Evolutionary conservation across 2,329 filamentous ascomycete species (phyloP).

Genomic region (Epichloe hybrida): DNA sequence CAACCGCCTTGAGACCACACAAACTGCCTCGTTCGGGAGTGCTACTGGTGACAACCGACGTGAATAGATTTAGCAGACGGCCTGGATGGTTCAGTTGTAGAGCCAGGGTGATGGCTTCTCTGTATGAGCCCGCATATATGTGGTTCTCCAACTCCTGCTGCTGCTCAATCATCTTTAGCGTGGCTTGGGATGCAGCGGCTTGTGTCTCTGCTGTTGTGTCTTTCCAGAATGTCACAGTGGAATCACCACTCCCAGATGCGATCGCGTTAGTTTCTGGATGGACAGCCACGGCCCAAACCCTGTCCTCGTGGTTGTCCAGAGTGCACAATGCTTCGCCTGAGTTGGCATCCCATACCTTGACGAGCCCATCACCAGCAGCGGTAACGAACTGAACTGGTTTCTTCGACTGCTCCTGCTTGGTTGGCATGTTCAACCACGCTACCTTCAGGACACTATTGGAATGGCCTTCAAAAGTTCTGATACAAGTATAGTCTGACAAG

Average conservation of each 20-base stretch:
- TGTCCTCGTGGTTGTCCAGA: slow-evolving; percentile 91
- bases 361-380: slow-evolving; percentile 83
- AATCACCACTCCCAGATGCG: slow-evolving; percentile 84
- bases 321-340: slow-evolving; percentile 77
- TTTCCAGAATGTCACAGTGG: slow-evolving; percentile 87
- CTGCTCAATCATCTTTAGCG: slow-evolving; percentile 73
- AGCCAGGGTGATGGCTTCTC: slow-evolving; percentile 83
- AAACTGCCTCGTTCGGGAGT: slow-evolving; percentile 49
- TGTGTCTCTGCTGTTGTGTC: slow-evolving; percentile 79
- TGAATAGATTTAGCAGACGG: slow-evolving; percentile 73
- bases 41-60: slow-evolving; percentile 54
- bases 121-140: slow-evolving; percentile 75
- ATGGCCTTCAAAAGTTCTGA: slow-evolving; percentile 91
- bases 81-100: slow-evolving; percentile 90
- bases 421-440: slow-evolving; percentile 58
- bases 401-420: slow-evolving; percentile 37
- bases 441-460: slow-evolving; percentile 93
- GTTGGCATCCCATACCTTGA: slow-evolving; percentile 91
- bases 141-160: slow-evolving; percentile 92
- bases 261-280: slow-evolving; percentile 57
- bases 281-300: slow-evolving; percentile 80
- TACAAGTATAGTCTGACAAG: slow-evolving; percentile 78
- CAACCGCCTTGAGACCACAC: slow-evolving; percentile 56
- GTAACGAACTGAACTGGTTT: slow-evolving; percentile 62
- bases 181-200: slow-evolving; percentile 57